Percentiles rank a stretch among this genome's conserved stretches.
These are phyloP conservation scores for Penicillium flavigenum DNA, from an alignment of 495 filamentous ascomycete genomes.

Conservation along the genomic window DNA sequence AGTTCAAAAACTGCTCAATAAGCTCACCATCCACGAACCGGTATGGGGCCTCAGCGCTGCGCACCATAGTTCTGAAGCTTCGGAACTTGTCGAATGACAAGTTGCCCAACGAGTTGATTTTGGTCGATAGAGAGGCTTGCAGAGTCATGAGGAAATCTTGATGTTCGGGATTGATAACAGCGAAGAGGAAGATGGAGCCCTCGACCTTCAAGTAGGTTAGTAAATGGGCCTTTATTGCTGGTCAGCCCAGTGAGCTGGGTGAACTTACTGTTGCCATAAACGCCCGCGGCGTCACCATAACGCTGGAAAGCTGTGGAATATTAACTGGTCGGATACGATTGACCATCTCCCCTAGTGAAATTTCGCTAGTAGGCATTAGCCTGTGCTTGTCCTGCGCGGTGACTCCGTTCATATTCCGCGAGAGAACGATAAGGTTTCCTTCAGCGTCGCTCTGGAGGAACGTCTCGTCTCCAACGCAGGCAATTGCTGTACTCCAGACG, in stretches of 20 bases:
- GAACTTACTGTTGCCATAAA: conserved; percentile 85
- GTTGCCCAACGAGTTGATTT: conserved; percentile 63
- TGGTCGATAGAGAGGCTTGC: conserved; percentile 66
- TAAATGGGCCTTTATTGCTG: neutral
- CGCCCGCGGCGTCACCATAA: conserved; percentile 74
- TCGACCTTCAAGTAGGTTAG: conserved; percentile 61
- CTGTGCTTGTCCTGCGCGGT: conserved; percentile 68
- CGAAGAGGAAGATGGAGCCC: conserved; percentile 89
- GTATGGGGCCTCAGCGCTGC: conserved; percentile 72
- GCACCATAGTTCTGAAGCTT: conserved; percentile 68
- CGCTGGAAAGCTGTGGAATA: conserved; percentile 57
- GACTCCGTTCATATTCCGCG: conserved; percentile 67
- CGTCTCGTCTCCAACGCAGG: conserved; percentile 65
- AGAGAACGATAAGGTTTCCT: conserved; percentile 80
- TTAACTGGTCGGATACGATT: conserved; percentile 71
- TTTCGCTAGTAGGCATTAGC: conserved; percentile 74
- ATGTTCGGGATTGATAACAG: conserved; percentile 63
- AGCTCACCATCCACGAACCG: conserved; percentile 93
- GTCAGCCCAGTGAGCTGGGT: neutral
- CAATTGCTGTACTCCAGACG: conserved; percentile 77
- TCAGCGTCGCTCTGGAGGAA: conserved; percentile 81
- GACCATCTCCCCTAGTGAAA: conserved; percentile 87
- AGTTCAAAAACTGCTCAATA: conserved; percentile 79
- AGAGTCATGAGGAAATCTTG: conserved; percentile 82
- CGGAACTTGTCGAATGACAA: conserved; percentile 76